A percentile compares a stretch with the other conserved stretches of the same genome.
These are phyloP conservation scores for Misopates orontium DNA, from an alignment of 257 asterid species.

Conservation along the genomic window DNA sequence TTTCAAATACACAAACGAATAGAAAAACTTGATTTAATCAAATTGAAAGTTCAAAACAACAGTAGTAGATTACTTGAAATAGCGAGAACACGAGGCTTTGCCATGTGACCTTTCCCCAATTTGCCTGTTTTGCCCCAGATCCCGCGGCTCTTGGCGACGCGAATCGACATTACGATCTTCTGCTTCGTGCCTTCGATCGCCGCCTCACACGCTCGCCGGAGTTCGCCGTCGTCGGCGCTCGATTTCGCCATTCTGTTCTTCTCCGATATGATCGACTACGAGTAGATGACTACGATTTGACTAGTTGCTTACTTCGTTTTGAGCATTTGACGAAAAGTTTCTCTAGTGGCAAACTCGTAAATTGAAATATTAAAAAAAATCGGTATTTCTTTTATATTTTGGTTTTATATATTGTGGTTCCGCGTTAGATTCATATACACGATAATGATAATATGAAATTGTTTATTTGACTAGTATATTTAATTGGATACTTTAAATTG, in stretches of 20 bases:
- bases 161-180: conserved; percentile 75
- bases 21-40: background rate
- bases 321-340: too few species aligned
- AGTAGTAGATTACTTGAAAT: conserved; percentile 57
- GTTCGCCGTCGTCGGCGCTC: conserved; percentile 96
- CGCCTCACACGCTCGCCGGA: conserved; percentile 91
- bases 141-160: conserved; percentile 92
- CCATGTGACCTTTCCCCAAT: conserved; percentile 89
- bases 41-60: background rate
- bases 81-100: conserved; percentile 96
- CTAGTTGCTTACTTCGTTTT: too few species aligned
- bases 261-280: too few species aligned
- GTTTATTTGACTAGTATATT: too few species aligned
- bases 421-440: too few species aligned
- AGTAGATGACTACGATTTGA: too few species aligned
- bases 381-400: too few species aligned
- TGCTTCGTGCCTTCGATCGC: conserved; percentile 90
- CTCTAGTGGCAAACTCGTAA: too few species aligned
- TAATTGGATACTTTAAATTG: too few species aligned
- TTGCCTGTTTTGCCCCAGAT: conserved; percentile 80
- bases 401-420: too few species aligned
- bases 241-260: conserved; percentile 74
- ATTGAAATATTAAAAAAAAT: too few species aligned
- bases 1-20: background rate
- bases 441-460: too few species aligned